These are phyloP conservation scores for Solanum sitiens DNA, from an alignment of 257 asterid genomes.

Conservation along the genomic window DNA sequence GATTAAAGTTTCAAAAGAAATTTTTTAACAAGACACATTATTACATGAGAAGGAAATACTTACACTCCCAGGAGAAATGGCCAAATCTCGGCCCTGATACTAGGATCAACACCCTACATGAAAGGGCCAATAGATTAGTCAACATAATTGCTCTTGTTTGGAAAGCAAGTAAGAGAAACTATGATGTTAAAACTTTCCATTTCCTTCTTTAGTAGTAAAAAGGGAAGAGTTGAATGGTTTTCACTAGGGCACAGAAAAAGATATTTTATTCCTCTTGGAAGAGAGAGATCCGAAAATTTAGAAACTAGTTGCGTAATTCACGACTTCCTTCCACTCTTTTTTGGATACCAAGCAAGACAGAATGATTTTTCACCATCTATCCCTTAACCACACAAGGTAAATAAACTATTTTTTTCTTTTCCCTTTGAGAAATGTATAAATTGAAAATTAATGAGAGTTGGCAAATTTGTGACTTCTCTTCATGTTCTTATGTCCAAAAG, in stretches of 20 bases:
- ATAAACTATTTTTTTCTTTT: background rate
- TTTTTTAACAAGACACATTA: background rate
- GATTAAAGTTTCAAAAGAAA: background rate
- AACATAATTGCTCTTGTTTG: background rate
- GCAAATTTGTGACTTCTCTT: background rate
- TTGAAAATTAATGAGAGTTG: background rate
- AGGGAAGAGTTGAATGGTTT: background rate
- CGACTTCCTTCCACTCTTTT: background rate
- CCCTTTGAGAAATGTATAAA: background rate
- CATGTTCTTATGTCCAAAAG: background rate
- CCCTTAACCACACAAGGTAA: background rate
- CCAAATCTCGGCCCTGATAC: slow-evolving; percentile 87
- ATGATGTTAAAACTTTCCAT: background rate
- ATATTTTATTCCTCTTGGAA: background rate
- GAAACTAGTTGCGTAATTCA: background rate
- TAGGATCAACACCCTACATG: slow-evolving; percentile 81
- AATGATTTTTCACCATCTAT: background rate
- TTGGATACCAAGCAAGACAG: background rate
- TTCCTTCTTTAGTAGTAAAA: background rate
- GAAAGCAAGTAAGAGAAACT: background rate
- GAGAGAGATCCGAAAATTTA: background rate
- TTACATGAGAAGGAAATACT: slow-evolving; percentile 20
- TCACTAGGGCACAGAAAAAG: background rate
- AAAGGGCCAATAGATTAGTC: background rate
- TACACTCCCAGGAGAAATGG: slow-evolving; percentile 98